Base-by-base conservation (phyloP, 2,329 filamentous ascomycete genomes). In the Bipolaris bicolor region DNA sequence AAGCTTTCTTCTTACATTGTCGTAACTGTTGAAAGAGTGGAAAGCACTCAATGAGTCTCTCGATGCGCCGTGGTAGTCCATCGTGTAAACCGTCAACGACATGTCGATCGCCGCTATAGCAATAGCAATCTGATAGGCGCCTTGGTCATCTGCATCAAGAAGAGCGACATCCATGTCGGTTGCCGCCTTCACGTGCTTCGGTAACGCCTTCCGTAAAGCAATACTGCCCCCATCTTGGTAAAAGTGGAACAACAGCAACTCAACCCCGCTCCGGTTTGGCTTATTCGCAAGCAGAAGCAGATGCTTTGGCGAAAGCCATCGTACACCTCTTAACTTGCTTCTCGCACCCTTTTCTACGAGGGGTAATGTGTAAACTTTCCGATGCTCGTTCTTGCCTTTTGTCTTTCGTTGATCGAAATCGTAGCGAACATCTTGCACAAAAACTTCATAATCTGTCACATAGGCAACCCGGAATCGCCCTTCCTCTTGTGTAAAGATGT, bases 101-200 rank as follows among this genome's bases (percentile, higher is more conserved):
- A 88, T 87, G 74, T 96, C 90, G 66, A 90, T 89, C 7, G 89
- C 89, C 2, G 90, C 90, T 13, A 96, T 86, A 6, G 92, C 93
- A 63, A 97, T 83, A 45, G 90, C 85, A 63, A 92, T 90, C 76
- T 97, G 92, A 45, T 88, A 85, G 57, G 90, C 87, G 50, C 84
- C 85, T 49, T 86, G 79, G 1, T 83, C 77, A 16, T 83, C 80
- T 0, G 83, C 77, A 10, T 84, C 79, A 5, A 97, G 82, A 56
- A 88, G 86, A 58, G 87, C 87, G 48, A 94, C 86, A 49, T 95
- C 90, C 49, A 98, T 82, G 9, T 90, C 89, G 0, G 91, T 90
- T 3, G 90, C 90, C 54, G 90, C 88, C 55, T 88, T 88, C 60
- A 95, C 85, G 52, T 83, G 83, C 52, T 82, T 84, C 15, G 90